Conservation (phyloP, 306 rosid species). For the Quercus parvula region DNA sequence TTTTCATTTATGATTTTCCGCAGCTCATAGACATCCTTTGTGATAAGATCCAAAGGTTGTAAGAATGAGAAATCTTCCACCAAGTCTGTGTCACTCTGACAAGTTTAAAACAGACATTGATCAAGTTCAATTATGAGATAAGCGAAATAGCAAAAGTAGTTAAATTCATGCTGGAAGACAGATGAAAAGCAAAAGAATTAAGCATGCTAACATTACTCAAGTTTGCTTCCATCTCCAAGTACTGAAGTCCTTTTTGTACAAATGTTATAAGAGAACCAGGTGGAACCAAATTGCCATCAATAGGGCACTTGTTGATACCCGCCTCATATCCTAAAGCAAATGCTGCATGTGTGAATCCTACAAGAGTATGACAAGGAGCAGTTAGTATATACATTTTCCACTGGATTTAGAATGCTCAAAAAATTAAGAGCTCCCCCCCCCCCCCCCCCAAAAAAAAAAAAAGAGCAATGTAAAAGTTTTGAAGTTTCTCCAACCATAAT, state of each 20-base stretch:
- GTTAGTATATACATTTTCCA: background rate
- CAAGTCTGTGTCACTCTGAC: constrained; percentile 86
- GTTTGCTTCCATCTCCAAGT: constrained; percentile 99
- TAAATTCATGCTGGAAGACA: background rate
- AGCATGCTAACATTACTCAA: constrained; percentile 82
- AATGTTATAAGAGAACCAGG: constrained; percentile 81
- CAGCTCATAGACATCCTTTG: constrained; percentile 78
- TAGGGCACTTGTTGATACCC: constrained; percentile 73
- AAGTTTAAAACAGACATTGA: constrained; percentile 64
- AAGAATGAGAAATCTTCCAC: constrained; percentile 95
- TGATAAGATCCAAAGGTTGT: constrained; percentile 90
- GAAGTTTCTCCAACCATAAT: background rate
- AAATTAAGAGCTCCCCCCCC: background rate
- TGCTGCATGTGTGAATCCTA: constrained; percentile 94
- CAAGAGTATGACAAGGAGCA: constrained; percentile 15
- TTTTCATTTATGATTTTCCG: constrained; percentile 73
- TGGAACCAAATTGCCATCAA: constrained; percentile 90
- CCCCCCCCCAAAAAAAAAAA: background rate
- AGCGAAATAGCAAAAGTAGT: constrained; percentile 17
- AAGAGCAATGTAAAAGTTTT: background rate
- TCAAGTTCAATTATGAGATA: constrained; percentile 46
- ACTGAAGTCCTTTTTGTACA: constrained; percentile 94
- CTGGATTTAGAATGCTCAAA: background rate
- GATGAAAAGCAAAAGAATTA: constrained; percentile 15
- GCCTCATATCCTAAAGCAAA: constrained; percentile 96